These are phyloP conservation scores for Lichtheimia ramosa DNA, from an alignment of 371 early-diverging fungal species.

Conservation along the genomic window DNA sequence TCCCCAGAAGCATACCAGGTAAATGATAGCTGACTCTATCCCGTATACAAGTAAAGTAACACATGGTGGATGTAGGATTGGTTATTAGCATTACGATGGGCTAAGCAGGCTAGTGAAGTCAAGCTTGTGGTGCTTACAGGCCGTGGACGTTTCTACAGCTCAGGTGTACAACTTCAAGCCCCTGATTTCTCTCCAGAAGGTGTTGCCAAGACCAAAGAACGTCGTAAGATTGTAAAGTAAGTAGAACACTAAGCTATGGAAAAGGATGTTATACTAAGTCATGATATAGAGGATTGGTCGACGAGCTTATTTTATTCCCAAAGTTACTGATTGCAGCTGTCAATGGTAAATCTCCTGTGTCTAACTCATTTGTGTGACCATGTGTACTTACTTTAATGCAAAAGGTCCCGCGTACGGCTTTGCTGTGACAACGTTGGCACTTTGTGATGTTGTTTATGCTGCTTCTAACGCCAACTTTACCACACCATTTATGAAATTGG, in stretches of 20 bases:
- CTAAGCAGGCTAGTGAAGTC: constrained; percentile 47
- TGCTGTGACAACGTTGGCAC: constrained; percentile 65
- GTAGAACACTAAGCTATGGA: background rate
- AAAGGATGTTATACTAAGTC: constrained; percentile 1
- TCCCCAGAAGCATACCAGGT: constrained; percentile 58
- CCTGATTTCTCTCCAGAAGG: constrained; percentile 33
- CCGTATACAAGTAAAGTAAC: background rate
- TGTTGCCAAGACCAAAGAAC: constrained; percentile 9
- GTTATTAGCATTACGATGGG: constrained; percentile 61
- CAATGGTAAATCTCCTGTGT: constrained; percentile 62
- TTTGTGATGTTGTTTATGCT: constrained; percentile 71
- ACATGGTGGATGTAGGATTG: constrained; percentile 46
- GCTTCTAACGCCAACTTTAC: constrained; percentile 61
- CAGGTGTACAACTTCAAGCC: constrained; percentile 64
- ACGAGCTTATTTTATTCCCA: constrained; percentile 64
- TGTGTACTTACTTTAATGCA: constrained; percentile 12
- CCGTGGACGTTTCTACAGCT: constrained; percentile 65
- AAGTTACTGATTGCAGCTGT: constrained; percentile 73
- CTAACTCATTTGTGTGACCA: too few relatives aligned
- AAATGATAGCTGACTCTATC: background rate
- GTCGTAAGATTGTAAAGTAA: constrained; percentile 23
- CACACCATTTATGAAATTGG: constrained; percentile 73
- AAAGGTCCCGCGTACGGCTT: constrained; percentile 74
- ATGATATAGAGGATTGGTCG: constrained; percentile 30
- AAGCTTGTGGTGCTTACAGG: constrained; percentile 69